phyloP scores from a whole-genome alignment of 257 asterid genomes.

The Salvia rosmarinus region DNA sequence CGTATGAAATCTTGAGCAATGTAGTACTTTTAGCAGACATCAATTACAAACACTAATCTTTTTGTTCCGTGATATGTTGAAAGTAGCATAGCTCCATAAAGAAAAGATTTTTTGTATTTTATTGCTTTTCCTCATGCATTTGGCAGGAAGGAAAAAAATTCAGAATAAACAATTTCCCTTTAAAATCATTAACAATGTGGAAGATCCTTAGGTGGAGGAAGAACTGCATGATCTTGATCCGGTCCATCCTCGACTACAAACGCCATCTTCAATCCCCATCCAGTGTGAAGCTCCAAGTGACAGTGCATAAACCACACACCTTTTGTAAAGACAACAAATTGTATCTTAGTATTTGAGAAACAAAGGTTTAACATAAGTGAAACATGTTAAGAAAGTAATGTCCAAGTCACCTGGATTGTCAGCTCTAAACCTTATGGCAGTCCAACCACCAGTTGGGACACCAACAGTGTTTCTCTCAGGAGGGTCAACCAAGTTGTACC shows the following conservation, averaged over 20 bases:
- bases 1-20: too few relatives aligned
- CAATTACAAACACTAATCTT: too few relatives aligned
- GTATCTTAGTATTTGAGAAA: neutral
- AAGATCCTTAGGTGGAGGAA: conserved; percentile 50
- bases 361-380: neutral
- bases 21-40: too few relatives aligned
- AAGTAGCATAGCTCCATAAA: too few relatives aligned
- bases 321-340: neutral
- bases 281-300: conserved; percentile 46
- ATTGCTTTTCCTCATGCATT: conserved; percentile 25
- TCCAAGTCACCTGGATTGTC: conserved; percentile 68
- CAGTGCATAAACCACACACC: conserved; percentile 50
- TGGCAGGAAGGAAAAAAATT: conserved; percentile 16
- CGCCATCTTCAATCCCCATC: conserved; percentile 47
- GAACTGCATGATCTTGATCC: conserved; percentile 27
- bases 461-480: conserved; percentile 78
- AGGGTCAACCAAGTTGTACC: conserved; percentile 67
- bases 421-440: conserved; percentile 79
- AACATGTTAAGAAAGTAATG: neutral
- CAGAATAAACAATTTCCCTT: conserved; percentile 10
- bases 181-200: conserved; percentile 38
- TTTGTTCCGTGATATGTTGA: too few relatives aligned
- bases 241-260: conserved; percentile 46
- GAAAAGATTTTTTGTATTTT: neutral
- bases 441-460: conserved; percentile 88